Evolutionary conservation across 1,139 yeast species (phyloP).

Genomic region (Candida glucosophila): DNA sequence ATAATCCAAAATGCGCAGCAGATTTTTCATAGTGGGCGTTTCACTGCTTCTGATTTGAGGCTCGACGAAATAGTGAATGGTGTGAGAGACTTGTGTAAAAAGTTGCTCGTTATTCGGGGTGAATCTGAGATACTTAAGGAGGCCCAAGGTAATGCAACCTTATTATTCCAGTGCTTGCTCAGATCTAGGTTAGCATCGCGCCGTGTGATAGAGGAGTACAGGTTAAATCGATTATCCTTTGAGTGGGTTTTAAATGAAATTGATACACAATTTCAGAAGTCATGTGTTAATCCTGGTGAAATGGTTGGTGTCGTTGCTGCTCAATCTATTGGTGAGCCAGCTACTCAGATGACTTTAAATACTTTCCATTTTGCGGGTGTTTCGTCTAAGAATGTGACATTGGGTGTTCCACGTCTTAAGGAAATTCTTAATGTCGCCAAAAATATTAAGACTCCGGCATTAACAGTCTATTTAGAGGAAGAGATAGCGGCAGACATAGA

Average conservation of each 20-base stretch:
- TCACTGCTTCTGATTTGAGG: constrained; percentile 83
- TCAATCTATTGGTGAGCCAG: constrained; percentile 99
- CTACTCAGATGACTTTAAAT: constrained; percentile 97
- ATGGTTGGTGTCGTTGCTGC: constrained; percentile 99
- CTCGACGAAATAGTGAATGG: constrained; percentile 70
- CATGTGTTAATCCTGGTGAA: constrained; percentile 97
- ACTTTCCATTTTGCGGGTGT: constrained; percentile 99
- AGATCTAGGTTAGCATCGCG: constrained; percentile 89
- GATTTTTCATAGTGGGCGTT: constrained; percentile 87
- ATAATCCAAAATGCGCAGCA: constrained; percentile 96
- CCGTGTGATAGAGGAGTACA: constrained; percentile 86
- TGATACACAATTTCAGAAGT: constrained; percentile 86
- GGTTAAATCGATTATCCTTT: constrained; percentile 76
- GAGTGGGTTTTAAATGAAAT: constrained; percentile 95
- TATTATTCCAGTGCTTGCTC: constrained; percentile 81
- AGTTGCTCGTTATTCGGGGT: constrained; percentile 77
- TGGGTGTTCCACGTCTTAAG: constrained; percentile 99
- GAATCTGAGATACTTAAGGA: constrained; percentile 62
- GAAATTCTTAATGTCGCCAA: constrained; percentile 98
- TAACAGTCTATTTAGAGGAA: constrained; percentile 79
- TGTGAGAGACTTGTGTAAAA: constrained; percentile 62
- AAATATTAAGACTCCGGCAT: constrained; percentile 96
- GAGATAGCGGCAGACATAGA: constrained; percentile 84
- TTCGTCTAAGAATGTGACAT: constrained; percentile 95
- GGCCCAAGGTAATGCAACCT: constrained; percentile 89